These are phyloP conservation scores for Medicago ruthenica DNA, from an alignment of 306 rosid genomes.

Conservation along the genomic window DNA sequence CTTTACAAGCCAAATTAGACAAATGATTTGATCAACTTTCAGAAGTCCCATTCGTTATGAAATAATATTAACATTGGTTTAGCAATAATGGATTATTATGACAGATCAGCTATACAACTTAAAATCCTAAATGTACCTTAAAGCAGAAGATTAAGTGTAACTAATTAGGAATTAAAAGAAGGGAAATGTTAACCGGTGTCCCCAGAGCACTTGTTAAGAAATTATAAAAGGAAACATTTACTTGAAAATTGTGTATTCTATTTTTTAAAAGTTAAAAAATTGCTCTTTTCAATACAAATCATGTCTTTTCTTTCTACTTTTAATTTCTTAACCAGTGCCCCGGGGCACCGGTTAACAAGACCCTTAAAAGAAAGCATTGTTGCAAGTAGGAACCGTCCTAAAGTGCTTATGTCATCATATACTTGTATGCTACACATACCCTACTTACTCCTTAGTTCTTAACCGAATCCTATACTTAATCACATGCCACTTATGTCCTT, in stretches of 20 bases:
- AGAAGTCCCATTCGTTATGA: conserved; percentile 5
- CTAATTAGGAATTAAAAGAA: conserved; percentile 10
- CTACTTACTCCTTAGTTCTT: conserved; percentile 44
- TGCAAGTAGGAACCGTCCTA: conserved; percentile 45
- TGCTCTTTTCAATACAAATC: no score
- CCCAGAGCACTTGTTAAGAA: no score
- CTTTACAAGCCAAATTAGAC: neutral
- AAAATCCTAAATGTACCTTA: conserved; percentile 34
- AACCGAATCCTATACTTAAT: conserved; percentile 55
- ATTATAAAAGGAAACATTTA: no score
- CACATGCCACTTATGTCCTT: conserved; percentile 53
- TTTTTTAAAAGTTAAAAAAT: no score
- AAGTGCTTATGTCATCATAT: conserved; percentile 49
- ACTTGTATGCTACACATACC: conserved; percentile 54
- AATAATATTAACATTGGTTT: conserved; percentile 40
- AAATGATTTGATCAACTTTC: conserved; percentile 31
- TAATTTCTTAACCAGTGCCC: no score
- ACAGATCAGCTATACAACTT: conserved; percentile 36
- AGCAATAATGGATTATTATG: conserved; percentile 43
- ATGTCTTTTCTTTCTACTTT: no score
- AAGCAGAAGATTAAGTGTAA: conserved; percentile 43
- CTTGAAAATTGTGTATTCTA: no score
- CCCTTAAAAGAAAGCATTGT: neutral
- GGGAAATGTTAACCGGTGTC: no score
- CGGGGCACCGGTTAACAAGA: no score